Evolutionary conservation across 1,284 basidiomycete species (phyloP).

Genomic region (Anthracocystis panici-leucophaei): DNA sequence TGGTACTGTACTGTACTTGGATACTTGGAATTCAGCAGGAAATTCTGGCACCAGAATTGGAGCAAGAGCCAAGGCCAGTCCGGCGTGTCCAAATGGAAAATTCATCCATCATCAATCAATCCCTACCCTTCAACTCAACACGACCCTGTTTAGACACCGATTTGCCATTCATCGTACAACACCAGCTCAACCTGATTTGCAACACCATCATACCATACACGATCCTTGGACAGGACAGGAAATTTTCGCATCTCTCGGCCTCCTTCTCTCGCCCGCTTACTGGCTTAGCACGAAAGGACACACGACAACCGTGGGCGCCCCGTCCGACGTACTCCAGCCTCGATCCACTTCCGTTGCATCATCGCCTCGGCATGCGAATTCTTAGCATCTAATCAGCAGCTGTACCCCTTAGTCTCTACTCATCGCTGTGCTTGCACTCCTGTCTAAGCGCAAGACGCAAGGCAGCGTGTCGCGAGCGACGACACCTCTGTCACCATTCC

Average conservation of each 20-base stretch:
- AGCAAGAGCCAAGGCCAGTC: too few relatives aligned
- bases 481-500: conserved; percentile 32
- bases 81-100: too few relatives aligned
- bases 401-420: background rate
- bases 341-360: background rate
- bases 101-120: too few relatives aligned
- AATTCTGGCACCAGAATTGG: too few relatives aligned
- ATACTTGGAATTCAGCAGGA: too few relatives aligned
- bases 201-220: background rate
- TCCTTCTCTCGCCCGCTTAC: too few relatives aligned
- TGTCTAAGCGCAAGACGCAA: conserved; percentile 4
- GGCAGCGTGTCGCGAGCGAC: conserved; percentile 11
- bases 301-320: too few relatives aligned
- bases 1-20: too few relatives aligned
- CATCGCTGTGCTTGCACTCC: conserved; percentile 2
- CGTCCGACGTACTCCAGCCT: too few relatives aligned
- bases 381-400: background rate
- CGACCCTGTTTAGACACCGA: background rate
- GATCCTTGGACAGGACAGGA: background rate
- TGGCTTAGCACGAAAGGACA: too few relatives aligned
- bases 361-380: background rate
- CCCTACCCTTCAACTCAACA: too few relatives aligned
- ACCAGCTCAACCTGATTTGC: background rate
- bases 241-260: background rate
- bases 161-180: background rate